These are phyloP conservation scores for Knoxdaviesia capensis DNA, from an alignment of 2,329 filamentous ascomycete species.

Conservation along the genomic window DNA sequence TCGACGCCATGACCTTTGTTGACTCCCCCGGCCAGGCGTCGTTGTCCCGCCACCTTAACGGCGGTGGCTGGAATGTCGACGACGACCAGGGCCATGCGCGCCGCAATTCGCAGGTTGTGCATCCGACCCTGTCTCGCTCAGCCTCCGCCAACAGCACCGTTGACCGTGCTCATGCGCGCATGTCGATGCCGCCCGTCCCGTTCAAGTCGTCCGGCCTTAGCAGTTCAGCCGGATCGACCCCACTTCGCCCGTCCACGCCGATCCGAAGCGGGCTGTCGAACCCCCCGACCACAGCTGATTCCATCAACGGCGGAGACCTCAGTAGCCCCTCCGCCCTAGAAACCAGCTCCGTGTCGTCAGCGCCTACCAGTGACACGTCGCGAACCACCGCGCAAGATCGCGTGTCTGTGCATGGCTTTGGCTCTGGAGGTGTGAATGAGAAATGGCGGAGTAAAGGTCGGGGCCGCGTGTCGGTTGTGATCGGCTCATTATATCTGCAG, in stretches of 20 bases:
- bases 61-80: constrained; percentile 18
- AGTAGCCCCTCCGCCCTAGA: constrained; percentile 21
- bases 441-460: constrained; percentile 63
- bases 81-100: constrained; percentile 20
- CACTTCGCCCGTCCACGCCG: constrained; percentile 29
- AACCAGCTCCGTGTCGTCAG: constrained; percentile 1
- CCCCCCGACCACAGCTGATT: constrained; percentile 27
- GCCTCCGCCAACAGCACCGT: constrained; percentile 26
- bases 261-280: constrained; percentile 25
- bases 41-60: constrained; percentile 16
- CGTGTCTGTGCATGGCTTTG: constrained; percentile 52
- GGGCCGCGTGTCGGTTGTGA: constrained; percentile 56
- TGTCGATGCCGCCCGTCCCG: constrained; percentile 62
- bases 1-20: constrained; percentile 54
- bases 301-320: constrained; percentile 16
- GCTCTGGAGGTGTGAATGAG: constrained; percentile 50
- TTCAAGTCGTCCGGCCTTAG: constrained; percentile 22
- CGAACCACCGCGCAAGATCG: constrained; percentile 21
- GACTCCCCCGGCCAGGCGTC: constrained; percentile 49
- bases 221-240: constrained; percentile 22
- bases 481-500: constrained; percentile 73
- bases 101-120: constrained; percentile 34
- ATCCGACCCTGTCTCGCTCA: constrained; percentile 27
- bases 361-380: constrained; percentile 7
- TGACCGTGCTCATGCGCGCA: constrained; percentile 45